phyloP scores from a whole-genome alignment of 352 stramenopile species.

The Peronosclerospora sorghi region DNA sequence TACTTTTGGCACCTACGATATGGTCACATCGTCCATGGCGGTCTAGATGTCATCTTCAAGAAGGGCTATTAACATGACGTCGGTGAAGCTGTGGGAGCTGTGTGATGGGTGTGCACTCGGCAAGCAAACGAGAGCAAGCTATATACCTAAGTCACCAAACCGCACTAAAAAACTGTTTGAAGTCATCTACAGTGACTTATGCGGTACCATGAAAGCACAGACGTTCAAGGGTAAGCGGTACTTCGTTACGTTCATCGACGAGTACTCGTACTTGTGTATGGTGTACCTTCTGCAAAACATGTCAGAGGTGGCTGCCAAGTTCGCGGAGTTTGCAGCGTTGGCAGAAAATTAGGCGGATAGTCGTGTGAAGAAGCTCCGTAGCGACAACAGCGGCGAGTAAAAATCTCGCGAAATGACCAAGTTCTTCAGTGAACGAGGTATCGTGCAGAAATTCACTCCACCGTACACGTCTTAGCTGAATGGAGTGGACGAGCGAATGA shows the following conservation, averaged over 20 bases:
- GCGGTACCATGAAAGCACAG: slow-evolving; percentile 1
- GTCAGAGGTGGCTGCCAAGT: slow-evolving; percentile 8
- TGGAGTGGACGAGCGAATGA: slow-evolving; percentile 6
- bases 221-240: slow-evolving; percentile 1
- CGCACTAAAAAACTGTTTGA: background rate
- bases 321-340: slow-evolving; percentile 6
- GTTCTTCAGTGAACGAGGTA: slow-evolving; percentile 1
- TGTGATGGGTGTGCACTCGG: background rate
- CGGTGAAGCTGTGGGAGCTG: background rate
- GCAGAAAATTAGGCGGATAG: slow-evolving; percentile 7
- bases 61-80: background rate
- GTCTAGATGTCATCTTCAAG: too few species aligned
- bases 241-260: slow-evolving; percentile 1
- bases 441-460: slow-evolving; percentile 14
- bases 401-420: slow-evolving; percentile 2
- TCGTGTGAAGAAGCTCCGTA: slow-evolving; percentile 1
- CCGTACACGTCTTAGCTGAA: slow-evolving; percentile 9
- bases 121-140: background rate
- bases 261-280: background rate
- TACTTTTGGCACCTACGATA: background rate
- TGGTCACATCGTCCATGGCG: slow-evolving; percentile 1
- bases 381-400: too few species aligned
- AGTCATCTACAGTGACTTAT: background rate
- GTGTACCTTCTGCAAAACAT: slow-evolving; percentile 7
- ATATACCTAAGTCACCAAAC: background rate